These are phyloP conservation scores for Keqinozyma sinolaborantium DNA, from an alignment of 1,139 yeast species.

Conservation along the genomic window DNA sequence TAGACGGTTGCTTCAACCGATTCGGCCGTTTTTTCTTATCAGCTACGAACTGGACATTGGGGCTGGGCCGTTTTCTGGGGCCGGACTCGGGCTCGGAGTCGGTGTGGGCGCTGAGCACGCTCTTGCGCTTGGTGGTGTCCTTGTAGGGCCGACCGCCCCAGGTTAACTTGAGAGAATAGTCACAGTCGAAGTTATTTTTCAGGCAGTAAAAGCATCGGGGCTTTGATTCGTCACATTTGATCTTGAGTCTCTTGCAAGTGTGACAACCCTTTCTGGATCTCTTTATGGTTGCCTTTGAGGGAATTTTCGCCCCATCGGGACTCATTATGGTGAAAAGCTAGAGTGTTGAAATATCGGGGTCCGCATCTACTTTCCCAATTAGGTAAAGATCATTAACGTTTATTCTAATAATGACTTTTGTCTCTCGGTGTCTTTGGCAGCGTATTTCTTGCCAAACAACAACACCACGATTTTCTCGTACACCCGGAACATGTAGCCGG, in stretches of 20 bases:
- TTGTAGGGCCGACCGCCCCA: slow-evolving; percentile 79
- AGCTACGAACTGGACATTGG: neutral
- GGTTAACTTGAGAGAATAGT: slow-evolving; percentile 59
- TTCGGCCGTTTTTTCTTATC: neutral
- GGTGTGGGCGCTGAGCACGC: neutral
- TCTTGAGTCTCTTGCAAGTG: slow-evolving; percentile 62
- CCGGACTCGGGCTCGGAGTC: too few relatives aligned
- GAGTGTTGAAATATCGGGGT: neutral
- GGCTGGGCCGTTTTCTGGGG: neutral
- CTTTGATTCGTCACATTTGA: slow-evolving; percentile 69
- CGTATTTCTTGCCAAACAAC: slow-evolving; percentile 49
- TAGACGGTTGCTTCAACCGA: too few relatives aligned
- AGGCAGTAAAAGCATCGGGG: slow-evolving; percentile 64
- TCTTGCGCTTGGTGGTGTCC: slow-evolving; percentile 31
- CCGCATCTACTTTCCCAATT: slow-evolving; percentile 7
- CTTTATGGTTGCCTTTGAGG: slow-evolving; percentile 6
- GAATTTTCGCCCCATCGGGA: slow-evolving; percentile 1
- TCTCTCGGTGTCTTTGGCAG: slow-evolving; percentile 55
- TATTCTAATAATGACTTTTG: slow-evolving; percentile 33
- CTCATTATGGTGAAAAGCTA: neutral
- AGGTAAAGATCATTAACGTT: slow-evolving; percentile 2
- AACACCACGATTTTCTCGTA: slow-evolving; percentile 45
- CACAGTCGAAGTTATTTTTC: slow-evolving; percentile 49
- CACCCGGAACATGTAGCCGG: slow-evolving; percentile 41
- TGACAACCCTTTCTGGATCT: slow-evolving; percentile 54